phyloP scores from a whole-genome alignment of 2,329 filamentous ascomycete genomes.

The Fusarium ramigenum region DNA sequence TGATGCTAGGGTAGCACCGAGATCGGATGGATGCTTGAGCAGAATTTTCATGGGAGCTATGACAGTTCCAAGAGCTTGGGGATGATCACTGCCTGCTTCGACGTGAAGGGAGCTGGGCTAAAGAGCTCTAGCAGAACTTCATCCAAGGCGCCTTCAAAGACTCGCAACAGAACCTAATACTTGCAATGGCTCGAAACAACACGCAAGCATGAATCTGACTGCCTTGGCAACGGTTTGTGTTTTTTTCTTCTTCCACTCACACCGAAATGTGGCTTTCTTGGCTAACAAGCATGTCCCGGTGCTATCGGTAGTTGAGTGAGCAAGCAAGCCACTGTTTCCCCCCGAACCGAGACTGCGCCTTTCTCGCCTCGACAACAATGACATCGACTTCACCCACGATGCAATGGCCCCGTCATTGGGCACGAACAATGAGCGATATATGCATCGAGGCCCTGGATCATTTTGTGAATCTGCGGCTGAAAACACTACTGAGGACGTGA shows the following conservation, averaged over 20 bases:
- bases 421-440: neutral
- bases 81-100: neutral
- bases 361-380: neutral
- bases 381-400: neutral
- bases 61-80: neutral
- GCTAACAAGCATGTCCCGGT: constrained; percentile 2
- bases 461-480: neutral
- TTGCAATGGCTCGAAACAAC: neutral
- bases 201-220: neutral
- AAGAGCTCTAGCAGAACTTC: neutral
- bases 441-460: neutral
- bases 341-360: neutral
- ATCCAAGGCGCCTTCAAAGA: fast-evolving
- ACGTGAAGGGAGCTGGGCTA: neutral
- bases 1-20: constrained; percentile 13
- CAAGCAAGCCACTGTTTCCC: neutral
- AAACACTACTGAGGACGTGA: fast-evolving
- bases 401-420: neutral
- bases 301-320: constrained; percentile 10
- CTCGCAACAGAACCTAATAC: neutral
- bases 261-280: neutral
- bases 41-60: constrained; percentile 16
- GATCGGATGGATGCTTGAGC: constrained; percentile 18
- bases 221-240: neutral
- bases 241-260: neutral